Evolutionary conservation across 148 eudicot genomes (phyloP).

Genomic region (Persicaria tinctoria): DNA sequence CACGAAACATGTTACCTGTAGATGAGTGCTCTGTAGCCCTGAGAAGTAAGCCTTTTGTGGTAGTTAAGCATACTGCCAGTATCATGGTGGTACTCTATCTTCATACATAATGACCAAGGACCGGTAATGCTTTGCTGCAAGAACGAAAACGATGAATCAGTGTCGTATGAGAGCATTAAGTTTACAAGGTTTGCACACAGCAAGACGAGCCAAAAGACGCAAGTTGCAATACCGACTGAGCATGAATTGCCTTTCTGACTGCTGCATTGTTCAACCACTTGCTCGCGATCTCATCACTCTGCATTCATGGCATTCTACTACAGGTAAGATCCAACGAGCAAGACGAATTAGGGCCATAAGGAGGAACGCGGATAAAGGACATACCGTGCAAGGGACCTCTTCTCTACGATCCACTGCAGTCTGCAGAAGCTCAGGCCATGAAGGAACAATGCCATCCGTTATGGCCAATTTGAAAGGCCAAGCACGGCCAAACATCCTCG

Average conservation of each 20-base stretch:
- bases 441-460: constrained; percentile 33
- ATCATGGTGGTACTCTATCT: constrained; percentile 23
- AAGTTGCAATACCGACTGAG: constrained; percentile 25
- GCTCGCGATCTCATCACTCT: constrained; percentile 25
- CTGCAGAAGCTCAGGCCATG: constrained; percentile 32
- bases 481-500: constrained; percentile 40
- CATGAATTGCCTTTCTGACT: constrained; percentile 41
- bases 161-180: too few relatives aligned
- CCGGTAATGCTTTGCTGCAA: constrained; percentile 29
- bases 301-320: constrained; percentile 7
- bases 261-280: constrained; percentile 32
- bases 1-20: constrained; percentile 24
- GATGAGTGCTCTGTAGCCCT: constrained; percentile 38
- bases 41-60: constrained; percentile 36
- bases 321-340: not conserved
- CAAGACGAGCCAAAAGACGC: not conserved
- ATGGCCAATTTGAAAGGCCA: constrained; percentile 34
- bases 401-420: constrained; percentile 2
- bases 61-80: constrained; percentile 43
- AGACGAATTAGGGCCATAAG: not conserved
- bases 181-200: not conserved
- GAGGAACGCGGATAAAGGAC: not conserved
- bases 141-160: not conserved
- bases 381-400: constrained; percentile 37
- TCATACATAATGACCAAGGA: constrained; percentile 37